These are phyloP conservation scores for Penicillium verhagenii DNA, from an alignment of 495 filamentous ascomycete species.

Conservation along the genomic window DNA sequence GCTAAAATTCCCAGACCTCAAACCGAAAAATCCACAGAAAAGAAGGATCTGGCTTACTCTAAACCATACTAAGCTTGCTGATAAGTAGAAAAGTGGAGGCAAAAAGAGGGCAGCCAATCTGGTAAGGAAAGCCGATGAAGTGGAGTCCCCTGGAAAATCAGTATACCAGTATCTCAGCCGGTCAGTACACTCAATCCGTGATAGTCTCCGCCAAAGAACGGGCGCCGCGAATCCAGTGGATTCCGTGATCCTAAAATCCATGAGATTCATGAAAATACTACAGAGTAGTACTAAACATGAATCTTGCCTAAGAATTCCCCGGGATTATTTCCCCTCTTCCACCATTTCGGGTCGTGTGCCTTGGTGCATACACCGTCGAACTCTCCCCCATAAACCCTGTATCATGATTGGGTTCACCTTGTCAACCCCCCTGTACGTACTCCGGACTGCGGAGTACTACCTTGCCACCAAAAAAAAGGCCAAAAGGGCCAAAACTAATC, in stretches of 20 bases:
- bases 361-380: not conserved
- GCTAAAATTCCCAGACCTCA: not conserved
- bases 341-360: not conserved
- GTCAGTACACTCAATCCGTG: not conserved
- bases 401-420: not conserved
- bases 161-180: not conserved
- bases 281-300: too few species aligned
- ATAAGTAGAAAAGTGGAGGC: not conserved
- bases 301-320: too few species aligned
- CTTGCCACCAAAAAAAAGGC: slow-evolving; percentile 1
- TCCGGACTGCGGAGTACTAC: too few species aligned
- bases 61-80: not conserved
- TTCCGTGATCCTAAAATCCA: too few species aligned
- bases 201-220: not conserved
- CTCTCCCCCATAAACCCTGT: not conserved
- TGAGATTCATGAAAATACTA: too few species aligned
- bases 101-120: not conserved
- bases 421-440: too few species aligned
- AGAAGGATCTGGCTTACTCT: not conserved
- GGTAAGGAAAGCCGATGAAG: not conserved
- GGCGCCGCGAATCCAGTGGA: not conserved
- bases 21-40: too few species aligned
- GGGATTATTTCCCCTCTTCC: not conserved
- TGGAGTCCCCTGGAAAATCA: not conserved
- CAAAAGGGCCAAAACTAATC: too few species aligned